These are phyloP conservation scores for Dictyostelium capitatum DNA, from an alignment of 78 protist species.

Conservation along the genomic window DNA sequence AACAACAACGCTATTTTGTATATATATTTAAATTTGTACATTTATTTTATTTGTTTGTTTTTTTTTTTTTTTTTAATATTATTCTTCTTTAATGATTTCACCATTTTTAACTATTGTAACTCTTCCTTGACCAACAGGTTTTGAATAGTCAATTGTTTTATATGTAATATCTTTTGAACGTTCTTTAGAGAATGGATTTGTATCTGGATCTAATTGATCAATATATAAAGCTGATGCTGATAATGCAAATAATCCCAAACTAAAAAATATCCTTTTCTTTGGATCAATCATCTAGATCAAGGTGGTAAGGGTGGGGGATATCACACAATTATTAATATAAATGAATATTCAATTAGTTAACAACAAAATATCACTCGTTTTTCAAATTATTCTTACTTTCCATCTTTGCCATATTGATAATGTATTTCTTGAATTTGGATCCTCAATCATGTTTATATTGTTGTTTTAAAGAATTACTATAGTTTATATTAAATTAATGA, in stretches of 20 bases:
- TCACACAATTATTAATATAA: no score
- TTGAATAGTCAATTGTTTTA: conserved; percentile 9
- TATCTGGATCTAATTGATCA: conserved; percentile 9
- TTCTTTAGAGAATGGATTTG: neutral
- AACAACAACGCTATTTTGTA: no score
- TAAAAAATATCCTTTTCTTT: conserved; percentile 21
- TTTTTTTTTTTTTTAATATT: neutral
- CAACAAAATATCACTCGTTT: no score
- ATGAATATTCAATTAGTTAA: no score
- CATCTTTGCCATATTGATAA: neutral
- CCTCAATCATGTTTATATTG: neutral
- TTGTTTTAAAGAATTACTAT: no score
- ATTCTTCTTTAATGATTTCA: conserved; percentile 17
- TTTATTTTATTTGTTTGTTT: neutral
- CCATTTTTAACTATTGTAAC: conserved; percentile 13
- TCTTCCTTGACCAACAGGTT: conserved; percentile 22
- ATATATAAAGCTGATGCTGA: conserved; percentile 35
- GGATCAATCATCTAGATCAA: neutral
- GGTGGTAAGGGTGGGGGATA: no score
- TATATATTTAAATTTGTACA: neutral
- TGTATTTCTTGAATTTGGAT: conserved; percentile 12
- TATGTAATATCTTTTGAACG: neutral
- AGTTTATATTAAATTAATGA: no score
- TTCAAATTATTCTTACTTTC: neutral
- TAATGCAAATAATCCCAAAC: conserved; percentile 6